These are phyloP conservation scores for Schizochytrium sp. DNA, from an alignment of 108 stramenopile species.

Conservation along the genomic window DNA sequence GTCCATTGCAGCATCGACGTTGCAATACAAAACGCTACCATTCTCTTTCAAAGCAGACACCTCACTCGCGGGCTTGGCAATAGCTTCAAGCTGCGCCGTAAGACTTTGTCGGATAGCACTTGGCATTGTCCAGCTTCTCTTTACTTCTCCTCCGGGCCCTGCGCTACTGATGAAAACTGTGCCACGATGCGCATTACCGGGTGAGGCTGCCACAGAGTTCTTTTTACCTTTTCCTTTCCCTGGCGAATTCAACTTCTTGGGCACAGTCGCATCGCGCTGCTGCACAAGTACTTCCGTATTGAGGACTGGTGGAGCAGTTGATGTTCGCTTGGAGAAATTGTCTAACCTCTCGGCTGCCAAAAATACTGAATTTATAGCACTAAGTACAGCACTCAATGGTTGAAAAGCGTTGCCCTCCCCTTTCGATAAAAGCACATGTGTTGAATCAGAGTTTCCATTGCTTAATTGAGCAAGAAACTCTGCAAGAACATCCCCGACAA, in stretches of 20 bases:
- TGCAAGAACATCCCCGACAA: conserved; percentile 1
- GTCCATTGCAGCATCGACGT: background rate
- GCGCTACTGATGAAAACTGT: background rate
- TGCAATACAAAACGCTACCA: conserved; percentile 21
- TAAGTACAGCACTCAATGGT: background rate
- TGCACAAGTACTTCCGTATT: too few species aligned
- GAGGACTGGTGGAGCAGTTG: background rate
- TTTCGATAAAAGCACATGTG: background rate
- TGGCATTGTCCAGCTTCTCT: conserved; percentile 52
- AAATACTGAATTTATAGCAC: background rate
- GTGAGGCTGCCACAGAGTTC: background rate
- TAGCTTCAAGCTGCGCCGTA: background rate
- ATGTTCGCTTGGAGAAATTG: background rate
- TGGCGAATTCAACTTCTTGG: too few species aligned
- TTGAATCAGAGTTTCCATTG: background rate
- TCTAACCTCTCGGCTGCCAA: background rate
- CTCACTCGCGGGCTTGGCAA: background rate
- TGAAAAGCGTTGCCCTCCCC: background rate
- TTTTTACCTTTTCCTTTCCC: background rate
- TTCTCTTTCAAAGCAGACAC: background rate
- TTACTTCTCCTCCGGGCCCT: background rate
- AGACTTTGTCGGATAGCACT: background rate
- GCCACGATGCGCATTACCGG: background rate
- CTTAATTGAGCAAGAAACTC: background rate
- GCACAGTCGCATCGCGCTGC: too few species aligned